Evolutionary conservation across 495 filamentous ascomycete species (phyloP), one percentile per base, ranked within the genome.

Genomic region (Venustampulla echinocandica): DNA sequence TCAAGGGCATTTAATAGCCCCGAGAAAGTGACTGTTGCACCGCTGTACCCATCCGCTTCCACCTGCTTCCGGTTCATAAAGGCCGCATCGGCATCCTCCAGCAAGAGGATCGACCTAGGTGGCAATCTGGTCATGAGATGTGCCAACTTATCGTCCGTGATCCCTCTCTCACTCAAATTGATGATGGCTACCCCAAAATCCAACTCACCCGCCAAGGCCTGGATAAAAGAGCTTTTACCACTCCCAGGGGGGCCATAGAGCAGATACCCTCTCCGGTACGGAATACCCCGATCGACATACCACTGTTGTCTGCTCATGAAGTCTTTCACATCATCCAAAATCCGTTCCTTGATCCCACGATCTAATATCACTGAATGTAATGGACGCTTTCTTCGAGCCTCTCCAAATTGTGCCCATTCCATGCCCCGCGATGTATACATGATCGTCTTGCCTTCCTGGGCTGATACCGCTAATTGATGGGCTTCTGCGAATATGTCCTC

Each of bases 51-150:
- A 58, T 97, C 87, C 9, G 79, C 66, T 25, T 87, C 87, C 1
- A 76, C 72, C 61, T 87, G 80, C 15, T 87, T 77, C 23, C 86
- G 72, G 61, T 90, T 92, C 10, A 70, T 73, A 62, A 97, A 94
- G 3, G 92, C 93, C 0, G 89, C 92, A 62, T 98, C 92, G 7
- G 89, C 90, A 65, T 98, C 92, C 62, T 98, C 92, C 28, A 98
- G 70, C 27, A 98, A 64, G 22, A 95, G 77, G 9, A 98, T 76
- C 0, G 87, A 95, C 43, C 88, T 76, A 45, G 81, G 79, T 0
- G 92, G 93, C 32, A 95, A 73, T 60, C 93, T 90, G 0, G 87
- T 88, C 11, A 97, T 69, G 2, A 98, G 78, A 50, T 87, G 81
- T 42, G 90, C 88, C 20, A 98, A 71, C 44, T 88, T 79, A 57